Percentiles rank a stretch among this genome's conserved stretches.
These are phyloP conservation scores for Zygoascus tannicola DNA, from an alignment of 805 yeast species.

Conservation along the genomic window DNA sequence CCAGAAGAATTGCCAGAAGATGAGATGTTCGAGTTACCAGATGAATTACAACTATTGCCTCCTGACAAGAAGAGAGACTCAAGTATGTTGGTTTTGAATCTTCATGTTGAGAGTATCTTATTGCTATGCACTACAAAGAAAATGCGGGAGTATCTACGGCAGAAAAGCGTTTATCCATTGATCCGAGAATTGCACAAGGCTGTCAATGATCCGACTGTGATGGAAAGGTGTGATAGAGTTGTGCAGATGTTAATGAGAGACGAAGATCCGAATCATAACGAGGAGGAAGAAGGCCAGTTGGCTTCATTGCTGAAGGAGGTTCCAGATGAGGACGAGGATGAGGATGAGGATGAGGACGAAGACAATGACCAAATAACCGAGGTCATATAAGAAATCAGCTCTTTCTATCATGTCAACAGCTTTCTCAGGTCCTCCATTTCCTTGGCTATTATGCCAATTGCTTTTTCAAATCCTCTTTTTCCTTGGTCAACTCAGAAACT, in stretches of 20 bases:
- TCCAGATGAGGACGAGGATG: constrained; percentile 34
- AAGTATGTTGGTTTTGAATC: constrained; percentile 46
- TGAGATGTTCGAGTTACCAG: constrained; percentile 81
- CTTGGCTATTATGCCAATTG: no score
- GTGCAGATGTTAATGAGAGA: constrained; percentile 93
- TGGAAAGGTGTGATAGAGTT: constrained; percentile 68
- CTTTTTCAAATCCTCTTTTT: no score
- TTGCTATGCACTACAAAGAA: constrained; percentile 66
- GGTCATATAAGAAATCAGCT: constrained; percentile 4
- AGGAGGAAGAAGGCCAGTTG: constrained; percentile 10
- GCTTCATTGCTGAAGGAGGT: constrained; percentile 26
- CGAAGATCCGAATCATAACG: constrained; percentile 38
- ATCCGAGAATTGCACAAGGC: constrained; percentile 75
- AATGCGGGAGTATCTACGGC: constrained; percentile 69
- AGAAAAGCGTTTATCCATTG: constrained; percentile 76
- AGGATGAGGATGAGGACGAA: constrained; percentile 27
- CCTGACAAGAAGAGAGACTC: constrained; percentile 74
- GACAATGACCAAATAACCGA: constrained; percentile 20
- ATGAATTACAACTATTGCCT: constrained; percentile 71
- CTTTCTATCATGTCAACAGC: no score
- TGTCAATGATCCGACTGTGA: constrained; percentile 36
- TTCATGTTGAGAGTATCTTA: constrained; percentile 71
- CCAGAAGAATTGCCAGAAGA: constrained; percentile 69
- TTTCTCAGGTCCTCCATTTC: no score
- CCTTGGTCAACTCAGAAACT: no score